A percentile compares a stretch with the other conserved stretches of the same genome.
phyloP scores from a whole-genome alignment of 2,329 filamentous ascomycete genomes.

The Rhynchosporium secalis region DNA sequence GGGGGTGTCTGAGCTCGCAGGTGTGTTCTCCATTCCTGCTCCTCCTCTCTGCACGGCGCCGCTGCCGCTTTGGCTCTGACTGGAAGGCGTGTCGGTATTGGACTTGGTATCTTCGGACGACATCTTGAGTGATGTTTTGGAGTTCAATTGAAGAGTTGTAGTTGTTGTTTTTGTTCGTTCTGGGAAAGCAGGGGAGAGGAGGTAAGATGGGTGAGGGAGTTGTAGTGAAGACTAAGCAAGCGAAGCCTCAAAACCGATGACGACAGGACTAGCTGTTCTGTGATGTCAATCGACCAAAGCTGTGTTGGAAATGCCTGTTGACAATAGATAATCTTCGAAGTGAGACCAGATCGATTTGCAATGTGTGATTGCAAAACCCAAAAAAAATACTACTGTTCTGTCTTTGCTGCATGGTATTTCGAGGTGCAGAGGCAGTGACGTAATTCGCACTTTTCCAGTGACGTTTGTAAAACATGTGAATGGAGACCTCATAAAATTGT shows the following conservation, averaged over 20 bases:
- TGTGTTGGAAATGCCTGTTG: not conserved
- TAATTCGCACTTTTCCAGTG: not conserved
- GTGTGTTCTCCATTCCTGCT: slow-evolving; percentile 3
- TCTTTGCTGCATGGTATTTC: not conserved
- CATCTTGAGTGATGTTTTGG: not conserved
- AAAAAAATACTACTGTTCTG: too few species aligned
- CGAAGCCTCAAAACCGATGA: not conserved
- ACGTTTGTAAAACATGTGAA: not conserved
- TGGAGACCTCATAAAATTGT: too few species aligned
- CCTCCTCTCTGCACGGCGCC: slow-evolving; percentile 12
- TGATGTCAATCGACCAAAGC: not conserved
- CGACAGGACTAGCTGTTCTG: not conserved
- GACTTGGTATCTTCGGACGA: slow-evolving; percentile 1
- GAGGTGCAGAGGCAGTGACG: not conserved
- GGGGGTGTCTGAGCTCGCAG: slow-evolving; percentile 7
- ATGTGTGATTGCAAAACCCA: not conserved
- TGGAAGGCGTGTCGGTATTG: slow-evolving; percentile 5
- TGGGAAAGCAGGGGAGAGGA: not conserved
- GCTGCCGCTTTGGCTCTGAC: slow-evolving; percentile 6
- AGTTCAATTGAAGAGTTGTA: not conserved
- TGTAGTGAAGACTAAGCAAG: not conserved
- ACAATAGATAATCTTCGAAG: not conserved
- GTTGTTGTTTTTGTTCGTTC: not conserved
- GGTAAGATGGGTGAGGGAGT: too few species aligned
- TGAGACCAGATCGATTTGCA: not conserved